Conservation (phyloP, 495 filamentous ascomycete species). For the Daldinia vernicosa region DNA sequence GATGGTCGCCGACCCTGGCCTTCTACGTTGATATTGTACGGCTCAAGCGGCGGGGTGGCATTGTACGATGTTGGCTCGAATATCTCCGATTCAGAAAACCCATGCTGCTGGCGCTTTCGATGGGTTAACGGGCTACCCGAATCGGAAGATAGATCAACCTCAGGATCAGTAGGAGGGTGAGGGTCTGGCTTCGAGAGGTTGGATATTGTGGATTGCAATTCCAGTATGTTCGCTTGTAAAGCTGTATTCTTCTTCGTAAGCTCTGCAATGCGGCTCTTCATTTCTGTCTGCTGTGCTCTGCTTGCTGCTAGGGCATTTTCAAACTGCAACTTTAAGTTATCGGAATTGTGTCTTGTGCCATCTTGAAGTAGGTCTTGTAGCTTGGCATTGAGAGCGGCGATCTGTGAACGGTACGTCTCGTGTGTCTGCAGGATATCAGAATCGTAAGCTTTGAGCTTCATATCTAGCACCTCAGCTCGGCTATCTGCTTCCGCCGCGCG, state of each 20-base stretch:
- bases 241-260: conserved; percentile 55
- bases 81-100: conserved; percentile 49
- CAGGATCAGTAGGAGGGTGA: conserved; percentile 19
- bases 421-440: conserved; percentile 58
- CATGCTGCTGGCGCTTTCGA: conserved; percentile 43
- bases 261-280: conserved; percentile 52
- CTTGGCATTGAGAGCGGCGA: conserved; percentile 52
- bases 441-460: conserved; percentile 62
- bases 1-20: conserved; percentile 36
- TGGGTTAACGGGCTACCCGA: conserved; percentile 31
- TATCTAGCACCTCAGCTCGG: conserved; percentile 60
- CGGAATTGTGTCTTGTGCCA: conserved; percentile 29
- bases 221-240: conserved; percentile 49
- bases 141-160: conserved; percentile 38
- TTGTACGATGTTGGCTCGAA: conserved; percentile 48
- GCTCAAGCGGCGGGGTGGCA: conserved; percentile 50
- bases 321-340: conserved; percentile 48
- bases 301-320: conserved; percentile 50
- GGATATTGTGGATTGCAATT: conserved; percentile 46
- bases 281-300: conserved; percentile 53
- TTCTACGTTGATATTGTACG: conserved; percentile 21
- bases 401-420: conserved; percentile 54
- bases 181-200: conserved; percentile 22
- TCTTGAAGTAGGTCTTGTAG: conserved; percentile 53
- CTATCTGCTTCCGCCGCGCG: conserved; percentile 61